These are phyloP conservation scores for Agrostemma githago DNA, from an alignment of 148 eudicot species.

Conservation along the genomic window DNA sequence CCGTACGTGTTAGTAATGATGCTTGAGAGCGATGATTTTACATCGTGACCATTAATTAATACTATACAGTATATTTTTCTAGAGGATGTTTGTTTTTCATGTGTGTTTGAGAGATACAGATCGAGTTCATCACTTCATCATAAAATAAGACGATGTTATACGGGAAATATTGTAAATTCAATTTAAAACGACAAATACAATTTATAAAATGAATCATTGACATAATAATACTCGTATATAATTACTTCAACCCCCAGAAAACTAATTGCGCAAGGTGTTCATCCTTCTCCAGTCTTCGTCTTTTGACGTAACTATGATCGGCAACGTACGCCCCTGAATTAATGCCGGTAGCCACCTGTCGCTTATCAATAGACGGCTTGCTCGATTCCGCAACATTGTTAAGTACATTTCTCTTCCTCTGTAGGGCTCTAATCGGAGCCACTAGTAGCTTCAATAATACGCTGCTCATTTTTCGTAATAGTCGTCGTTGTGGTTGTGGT, in stretches of 20 bases:
- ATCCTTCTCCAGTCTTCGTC: neutral
- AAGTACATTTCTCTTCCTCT: neutral
- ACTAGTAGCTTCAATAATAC: neutral
- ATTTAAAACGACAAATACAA: too few relatives aligned
- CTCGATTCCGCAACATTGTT: neutral
- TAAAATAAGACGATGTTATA: too few relatives aligned
- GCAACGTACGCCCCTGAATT: neutral
- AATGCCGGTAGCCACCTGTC: neutral
- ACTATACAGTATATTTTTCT: too few relatives aligned
- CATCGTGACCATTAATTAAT: too few relatives aligned
- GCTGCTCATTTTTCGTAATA: neutral
- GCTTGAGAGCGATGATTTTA: too few relatives aligned
- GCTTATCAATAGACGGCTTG: slow-evolving; percentile 1
- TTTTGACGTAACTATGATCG: neutral
- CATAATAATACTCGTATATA: neutral
- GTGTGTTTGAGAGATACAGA: too few relatives aligned
- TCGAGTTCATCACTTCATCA: too few relatives aligned
- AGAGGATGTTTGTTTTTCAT: too few relatives aligned
- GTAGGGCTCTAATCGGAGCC: neutral
- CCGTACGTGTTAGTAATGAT: too few relatives aligned
- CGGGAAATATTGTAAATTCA: too few relatives aligned
- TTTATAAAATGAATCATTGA: too few relatives aligned
- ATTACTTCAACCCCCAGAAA: neutral
- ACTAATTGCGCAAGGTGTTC: neutral
- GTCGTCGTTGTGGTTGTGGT: neutral